Base-by-base conservation (phyloP, 2,329 filamentous ascomycete genomes). In the Penicillium sp. region DNA sequence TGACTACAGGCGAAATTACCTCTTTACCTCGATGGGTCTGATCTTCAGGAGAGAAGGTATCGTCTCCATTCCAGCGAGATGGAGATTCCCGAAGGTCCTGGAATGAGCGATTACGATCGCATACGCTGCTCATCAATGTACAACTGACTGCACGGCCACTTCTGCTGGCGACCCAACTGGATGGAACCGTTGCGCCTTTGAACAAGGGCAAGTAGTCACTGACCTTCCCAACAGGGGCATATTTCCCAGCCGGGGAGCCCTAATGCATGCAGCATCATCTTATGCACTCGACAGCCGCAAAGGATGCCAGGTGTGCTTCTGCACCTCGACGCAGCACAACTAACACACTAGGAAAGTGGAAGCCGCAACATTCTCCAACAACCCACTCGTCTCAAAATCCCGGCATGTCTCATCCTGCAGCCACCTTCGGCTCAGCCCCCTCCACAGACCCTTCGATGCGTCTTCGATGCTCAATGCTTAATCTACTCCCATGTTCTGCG, bases 401-500 rank as follows among this genome's bases (percentile, higher is more conserved):
- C 39, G 24, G 26, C 36, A 24, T 49, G 20, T 54, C 54, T 53
- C 46, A 59, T 42, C 51, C 46, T 54, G 48, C 59, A 60, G 51
- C 51, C 52, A 52, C 44, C 41, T 27, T 47, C 52, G 56, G 36
- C 51, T 54, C 52, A 56, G 59, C 59, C 56, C 53, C 59, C 42
- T 26, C 30, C 47, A 52, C 29, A 21, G 46, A 52, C 59, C 44
- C 58, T 68, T 68, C 63, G 62, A 66, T 66, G 64, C 66, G 56
- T 64, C 62, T 68, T 67, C 66, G 58, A 62, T 66, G 55, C 63
- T 67, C 66, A 58, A 62, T 66, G 55, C 63, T 60, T 56, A 33
- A 42, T 44, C 33, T 41, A 45, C 40, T 46, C 40, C 46, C 26
- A 33, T 42, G 32, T 43, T 30, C 30, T 49, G 29, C 24, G 18